Conservation (phyloP, 2,329 filamentous ascomycete genomes). For the Paraphaeosphaeria sporulosa region DNA sequence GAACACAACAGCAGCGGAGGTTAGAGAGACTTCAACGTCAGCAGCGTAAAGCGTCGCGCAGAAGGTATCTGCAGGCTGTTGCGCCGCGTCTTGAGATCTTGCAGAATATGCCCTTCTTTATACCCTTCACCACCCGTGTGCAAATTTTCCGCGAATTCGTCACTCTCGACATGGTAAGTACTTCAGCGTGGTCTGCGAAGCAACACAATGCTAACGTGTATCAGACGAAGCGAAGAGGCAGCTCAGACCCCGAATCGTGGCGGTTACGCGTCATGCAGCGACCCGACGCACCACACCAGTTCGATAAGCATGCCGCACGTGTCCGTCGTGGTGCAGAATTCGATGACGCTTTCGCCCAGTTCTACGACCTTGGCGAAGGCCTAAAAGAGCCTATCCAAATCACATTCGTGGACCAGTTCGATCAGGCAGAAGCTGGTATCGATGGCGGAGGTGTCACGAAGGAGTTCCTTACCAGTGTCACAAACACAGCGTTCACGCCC, state of each 20-base stretch:
- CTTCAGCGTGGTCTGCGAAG: neutral
- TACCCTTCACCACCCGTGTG: conserved; percentile 90
- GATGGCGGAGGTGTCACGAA: conserved; percentile 98
- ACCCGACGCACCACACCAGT: conserved; percentile 43
- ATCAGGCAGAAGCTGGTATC: conserved; percentile 86
- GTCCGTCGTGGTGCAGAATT: conserved; percentile 83
- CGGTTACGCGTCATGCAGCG: conserved; percentile 61
- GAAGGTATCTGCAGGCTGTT: conserved; percentile 77
- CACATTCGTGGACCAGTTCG: conserved; percentile 92
- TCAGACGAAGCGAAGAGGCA: conserved; percentile 69
- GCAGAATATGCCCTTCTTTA: conserved; percentile 95
- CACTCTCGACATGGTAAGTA: conserved; percentile 71
- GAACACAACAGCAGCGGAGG: conserved; percentile 68
- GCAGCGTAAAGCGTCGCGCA: conserved; percentile 71
- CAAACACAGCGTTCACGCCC: conserved; percentile 79
- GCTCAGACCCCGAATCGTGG: conserved; percentile 78
- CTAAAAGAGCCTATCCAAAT: conserved; percentile 97
- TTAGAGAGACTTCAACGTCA: conserved; percentile 69
- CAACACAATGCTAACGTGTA: conserved; percentile 17
- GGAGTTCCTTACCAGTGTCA: conserved; percentile 91
- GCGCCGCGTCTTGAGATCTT: conserved; percentile 89
- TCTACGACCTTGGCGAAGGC: conserved; percentile 80
- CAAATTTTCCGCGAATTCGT: conserved; percentile 95
- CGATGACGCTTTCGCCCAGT: conserved; percentile 83
- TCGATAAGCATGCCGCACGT: conserved; percentile 70